phyloP scores from a whole-genome alignment of 306 rosid species.

The Cucurbita maxima region DNA sequence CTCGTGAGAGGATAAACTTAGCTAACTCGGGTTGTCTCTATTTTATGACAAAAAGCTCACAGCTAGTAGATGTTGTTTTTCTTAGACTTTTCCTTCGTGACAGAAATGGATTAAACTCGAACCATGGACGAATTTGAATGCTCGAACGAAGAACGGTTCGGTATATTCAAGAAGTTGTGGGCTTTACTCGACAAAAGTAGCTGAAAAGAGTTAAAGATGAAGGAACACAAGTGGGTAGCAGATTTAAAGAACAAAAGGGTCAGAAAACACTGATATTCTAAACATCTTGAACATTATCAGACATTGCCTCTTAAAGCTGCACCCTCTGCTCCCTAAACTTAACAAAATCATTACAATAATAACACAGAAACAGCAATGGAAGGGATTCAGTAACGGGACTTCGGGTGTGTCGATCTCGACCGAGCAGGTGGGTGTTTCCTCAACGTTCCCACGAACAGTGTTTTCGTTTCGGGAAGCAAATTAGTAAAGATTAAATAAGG shows the following conservation, averaged over 20 bases:
- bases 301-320: conserved; percentile 6
- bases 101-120: neutral
- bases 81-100: too few relatives aligned
- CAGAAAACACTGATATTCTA: conserved; percentile 3
- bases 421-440: neutral
- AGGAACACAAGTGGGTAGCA: neutral
- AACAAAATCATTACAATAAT: conserved; percentile 1
- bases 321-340: neutral
- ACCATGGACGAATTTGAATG: neutral
- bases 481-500: conserved; percentile 19
- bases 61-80: too few relatives aligned
- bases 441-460: neutral
- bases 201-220: neutral
- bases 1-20: too few relatives aligned
- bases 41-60: too few relatives aligned
- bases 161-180: neutral
- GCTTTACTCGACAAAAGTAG: neutral
- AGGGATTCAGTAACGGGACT: neutral
- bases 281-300: neutral
- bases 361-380: neutral
- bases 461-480: neutral
- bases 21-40: neutral
- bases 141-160: neutral
- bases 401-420: neutral
- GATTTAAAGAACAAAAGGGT: neutral